Base-by-base conservation (phyloP, 768 basidiomycete genomes). In the Auricularia auricula-judae region DNA sequence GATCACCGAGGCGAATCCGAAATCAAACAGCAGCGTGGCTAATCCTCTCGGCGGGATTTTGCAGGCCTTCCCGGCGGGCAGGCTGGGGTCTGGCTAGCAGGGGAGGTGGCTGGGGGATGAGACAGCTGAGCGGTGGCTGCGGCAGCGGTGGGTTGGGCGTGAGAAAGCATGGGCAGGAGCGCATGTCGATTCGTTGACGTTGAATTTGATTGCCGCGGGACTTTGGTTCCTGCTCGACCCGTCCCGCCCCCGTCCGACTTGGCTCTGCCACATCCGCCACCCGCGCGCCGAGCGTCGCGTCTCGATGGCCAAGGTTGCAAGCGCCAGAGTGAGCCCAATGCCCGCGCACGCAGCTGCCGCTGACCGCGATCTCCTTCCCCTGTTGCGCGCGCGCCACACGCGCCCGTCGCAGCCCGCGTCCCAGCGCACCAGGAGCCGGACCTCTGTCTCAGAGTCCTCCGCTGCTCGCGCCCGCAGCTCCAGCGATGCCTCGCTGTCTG, bases 361-460 rank as follows among this genome's bases (percentile, higher is more conserved):
- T 10, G 11, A 12, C 56, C 11, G 23, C 23, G 8, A 59, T 35
- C 34, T 33, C 56, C 23, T 34, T 10, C 33, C 23, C 56, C 39
- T 42, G 39, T 42, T 29, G 14, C 47, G 10, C 47, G 47, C 47
- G 34, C 56, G 56, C 29, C 34, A 33, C 34, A 59, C 34, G 5
- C 29, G 54, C 54, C 10, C n/a, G n/a, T 10, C 56, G 56, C 23
- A 59, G 56, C 56, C 56, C 34, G 56, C 56, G 56, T 59, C 56
- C 56, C 56, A 59, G 56, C 56, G 56, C 56, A 59, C 56, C 34
- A 14, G 56, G 16, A 59, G 56, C 56, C 56, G 56, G 23, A 59
- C 56, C 7, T 59, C 56, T 4, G 29, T 59, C 34, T 59, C 56
- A n/a, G 56, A 59, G 56, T 4, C 23, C 7, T 23, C 23, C 56